phyloP scores from a whole-genome alignment of 352 stramenopile species.

The Saprolegnia parasitica region DNA sequence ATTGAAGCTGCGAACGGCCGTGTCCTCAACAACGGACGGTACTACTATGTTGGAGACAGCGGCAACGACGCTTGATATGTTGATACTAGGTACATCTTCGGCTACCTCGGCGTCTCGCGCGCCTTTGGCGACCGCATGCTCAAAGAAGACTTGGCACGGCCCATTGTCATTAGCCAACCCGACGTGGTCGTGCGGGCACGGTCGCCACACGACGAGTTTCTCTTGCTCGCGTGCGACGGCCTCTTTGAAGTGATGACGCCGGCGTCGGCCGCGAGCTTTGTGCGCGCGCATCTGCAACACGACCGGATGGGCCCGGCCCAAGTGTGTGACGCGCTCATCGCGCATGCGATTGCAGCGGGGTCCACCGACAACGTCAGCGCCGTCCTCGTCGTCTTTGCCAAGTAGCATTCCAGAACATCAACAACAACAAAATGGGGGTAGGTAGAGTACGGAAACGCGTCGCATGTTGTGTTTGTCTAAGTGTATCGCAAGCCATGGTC shows the following conservation, averaged over 20 bases:
- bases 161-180: conserved; percentile 69
- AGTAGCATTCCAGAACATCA: too few species aligned
- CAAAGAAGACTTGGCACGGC: conserved; percentile 69
- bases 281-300: conserved; percentile 58
- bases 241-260: conserved; percentile 82
- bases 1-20: conserved; percentile 79
- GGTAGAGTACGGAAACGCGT: neutral
- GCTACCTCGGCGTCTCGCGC: conserved; percentile 69
- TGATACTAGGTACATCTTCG: conserved; percentile 78
- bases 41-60: neutral
- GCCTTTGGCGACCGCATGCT: conserved; percentile 85
- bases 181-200: conserved; percentile 59
- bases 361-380: conserved; percentile 82
- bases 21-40: conserved; percentile 56
- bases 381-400: conserved; percentile 44
- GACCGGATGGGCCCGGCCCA: conserved; percentile 61
- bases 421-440: too few species aligned
- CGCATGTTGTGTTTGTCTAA: neutral
- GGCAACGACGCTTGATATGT: neutral
- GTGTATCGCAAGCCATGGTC: conserved; percentile 21
- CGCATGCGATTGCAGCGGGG: conserved; percentile 69
- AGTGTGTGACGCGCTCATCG: conserved; percentile 75
- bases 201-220: conserved; percentile 62
- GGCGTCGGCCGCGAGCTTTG: conserved; percentile 79
- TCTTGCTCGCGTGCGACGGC: conserved; percentile 77